Conservation (phyloP, 805 yeast species). For the Metschnikowia drakensbergensis region DNA sequence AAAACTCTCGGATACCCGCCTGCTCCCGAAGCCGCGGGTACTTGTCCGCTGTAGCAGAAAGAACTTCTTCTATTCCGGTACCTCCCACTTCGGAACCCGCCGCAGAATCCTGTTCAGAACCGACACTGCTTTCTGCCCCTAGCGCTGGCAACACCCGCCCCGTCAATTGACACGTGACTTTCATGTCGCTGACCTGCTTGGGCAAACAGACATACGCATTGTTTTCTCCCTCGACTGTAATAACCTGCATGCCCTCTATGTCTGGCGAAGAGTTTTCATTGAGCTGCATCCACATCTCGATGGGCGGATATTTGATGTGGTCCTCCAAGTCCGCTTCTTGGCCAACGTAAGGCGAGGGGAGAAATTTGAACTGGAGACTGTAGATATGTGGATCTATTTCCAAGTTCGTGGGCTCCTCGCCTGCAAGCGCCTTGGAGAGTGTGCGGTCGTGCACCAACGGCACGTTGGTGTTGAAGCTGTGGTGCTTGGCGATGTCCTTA, state of each 20-base stretch:
- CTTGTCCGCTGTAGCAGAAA: conserved; percentile 23
- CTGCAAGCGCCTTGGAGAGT: conserved; percentile 27
- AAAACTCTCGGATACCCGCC: conserved; percentile 41
- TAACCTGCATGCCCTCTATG: conserved; percentile 37
- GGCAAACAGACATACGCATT: conserved; percentile 44
- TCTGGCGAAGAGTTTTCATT: conserved; percentile 35
- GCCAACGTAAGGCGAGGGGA: conserved; percentile 40
- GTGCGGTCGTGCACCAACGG: conserved; percentile 31
- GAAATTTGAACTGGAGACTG: conserved; percentile 42
- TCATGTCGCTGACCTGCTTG: conserved; percentile 38
- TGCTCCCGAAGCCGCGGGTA: conserved; percentile 33
- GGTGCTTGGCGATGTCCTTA: neutral
- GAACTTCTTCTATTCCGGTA: conserved; percentile 7
- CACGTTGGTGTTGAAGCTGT: conserved; percentile 33
- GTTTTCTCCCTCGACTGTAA: conserved; percentile 45
- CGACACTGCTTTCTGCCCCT: neutral
- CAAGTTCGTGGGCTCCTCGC: conserved; percentile 12
- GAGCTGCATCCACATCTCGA: conserved; percentile 54
- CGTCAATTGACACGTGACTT: conserved; percentile 37
- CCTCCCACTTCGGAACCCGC: conserved; percentile 3
- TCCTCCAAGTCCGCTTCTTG: conserved; percentile 8
- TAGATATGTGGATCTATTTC: conserved; percentile 27
- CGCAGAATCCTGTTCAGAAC: too few relatives aligned
- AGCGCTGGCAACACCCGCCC: conserved; percentile 26
- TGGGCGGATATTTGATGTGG: conserved; percentile 43